phyloP scores from a whole-genome alignment of 2,329 filamentous ascomycete species.

The Cryphonectria nitschkei region DNA sequence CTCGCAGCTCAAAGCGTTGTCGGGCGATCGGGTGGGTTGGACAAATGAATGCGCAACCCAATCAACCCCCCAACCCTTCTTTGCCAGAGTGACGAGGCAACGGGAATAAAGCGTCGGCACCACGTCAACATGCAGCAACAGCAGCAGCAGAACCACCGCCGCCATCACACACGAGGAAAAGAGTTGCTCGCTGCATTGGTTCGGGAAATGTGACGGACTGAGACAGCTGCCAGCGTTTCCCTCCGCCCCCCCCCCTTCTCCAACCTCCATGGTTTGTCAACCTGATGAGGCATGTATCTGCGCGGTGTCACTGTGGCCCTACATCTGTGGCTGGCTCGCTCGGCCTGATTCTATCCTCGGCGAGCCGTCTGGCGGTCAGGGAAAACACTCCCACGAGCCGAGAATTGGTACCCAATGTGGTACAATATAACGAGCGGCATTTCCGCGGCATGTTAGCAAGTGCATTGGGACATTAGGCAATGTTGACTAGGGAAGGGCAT shows the following conservation, averaged over 20 bases:
- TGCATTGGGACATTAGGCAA: not conserved
- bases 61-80: not conserved
- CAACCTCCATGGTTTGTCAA: not conserved
- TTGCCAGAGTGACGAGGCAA: not conserved
- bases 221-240: not conserved
- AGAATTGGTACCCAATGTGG: not conserved
- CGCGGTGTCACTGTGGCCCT: not conserved
- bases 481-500: not conserved
- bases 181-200: not conserved
- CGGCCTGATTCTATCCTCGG: slow-evolving; percentile 1
- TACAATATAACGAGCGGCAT: not conserved
- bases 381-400: not conserved
- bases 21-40: not conserved
- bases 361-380: not conserved
- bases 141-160: no score
- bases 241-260: no score
- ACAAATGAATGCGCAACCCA: not conserved
- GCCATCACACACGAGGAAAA: not conserved
- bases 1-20: not conserved
- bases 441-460: not conserved
- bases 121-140: not conserved
- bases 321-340: slow-evolving; percentile 11
- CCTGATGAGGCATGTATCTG: not conserved
- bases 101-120: not conserved
- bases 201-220: not conserved